Conservation (phyloP, 1,139 yeast species). For the Kurtzmaniella quercitrusa region DNA sequence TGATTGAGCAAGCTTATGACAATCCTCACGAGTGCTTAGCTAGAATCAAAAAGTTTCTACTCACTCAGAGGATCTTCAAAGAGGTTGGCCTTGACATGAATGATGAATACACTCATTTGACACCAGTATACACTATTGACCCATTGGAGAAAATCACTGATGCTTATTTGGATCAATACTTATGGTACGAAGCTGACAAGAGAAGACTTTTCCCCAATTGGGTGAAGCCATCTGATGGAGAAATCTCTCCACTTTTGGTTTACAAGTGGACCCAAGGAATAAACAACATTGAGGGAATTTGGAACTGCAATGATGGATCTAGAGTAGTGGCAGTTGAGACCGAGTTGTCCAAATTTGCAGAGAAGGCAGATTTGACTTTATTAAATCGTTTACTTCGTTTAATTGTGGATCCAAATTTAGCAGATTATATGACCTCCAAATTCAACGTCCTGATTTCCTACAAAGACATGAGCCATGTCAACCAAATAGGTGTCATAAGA, state of each 20-base stretch:
- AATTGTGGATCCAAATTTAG: slow-evolving; percentile 84
- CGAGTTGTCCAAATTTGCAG: slow-evolving; percentile 63
- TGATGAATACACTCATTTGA: slow-evolving; percentile 81
- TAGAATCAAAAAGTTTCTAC: slow-evolving; percentile 73
- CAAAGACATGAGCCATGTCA: slow-evolving; percentile 93
- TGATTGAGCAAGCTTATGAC: slow-evolving; percentile 95
- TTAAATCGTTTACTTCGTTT: slow-evolving; percentile 76
- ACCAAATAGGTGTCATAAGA: slow-evolving; percentile 80
- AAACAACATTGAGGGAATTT: slow-evolving; percentile 70
- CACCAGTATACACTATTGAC: slow-evolving; percentile 84
- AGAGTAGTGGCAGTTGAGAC: slow-evolving; percentile 84
- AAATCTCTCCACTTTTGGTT: slow-evolving; percentile 85
- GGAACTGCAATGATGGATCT: slow-evolving; percentile 76
- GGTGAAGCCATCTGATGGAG: slow-evolving; percentile 94
- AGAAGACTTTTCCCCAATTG: slow-evolving; percentile 89
- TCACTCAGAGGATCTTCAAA: slow-evolving; percentile 89
- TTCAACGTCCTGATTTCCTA: slow-evolving; percentile 78
- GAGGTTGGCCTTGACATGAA: slow-evolving; percentile 87
- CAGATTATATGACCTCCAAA: slow-evolving; percentile 92
- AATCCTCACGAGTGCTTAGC: slow-evolving; percentile 92
- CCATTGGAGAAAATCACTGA: slow-evolving; percentile 95
- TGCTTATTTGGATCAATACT: slow-evolving; percentile 90
- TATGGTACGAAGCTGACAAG: slow-evolving; percentile 94
- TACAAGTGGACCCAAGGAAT: slow-evolving; percentile 97
- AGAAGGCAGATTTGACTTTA: slow-evolving; percentile 83